Percentiles rank a stretch among this genome's conserved stretches.
Conservation (phyloP, 441 rosid species). For the Populus hybrid region DNA sequence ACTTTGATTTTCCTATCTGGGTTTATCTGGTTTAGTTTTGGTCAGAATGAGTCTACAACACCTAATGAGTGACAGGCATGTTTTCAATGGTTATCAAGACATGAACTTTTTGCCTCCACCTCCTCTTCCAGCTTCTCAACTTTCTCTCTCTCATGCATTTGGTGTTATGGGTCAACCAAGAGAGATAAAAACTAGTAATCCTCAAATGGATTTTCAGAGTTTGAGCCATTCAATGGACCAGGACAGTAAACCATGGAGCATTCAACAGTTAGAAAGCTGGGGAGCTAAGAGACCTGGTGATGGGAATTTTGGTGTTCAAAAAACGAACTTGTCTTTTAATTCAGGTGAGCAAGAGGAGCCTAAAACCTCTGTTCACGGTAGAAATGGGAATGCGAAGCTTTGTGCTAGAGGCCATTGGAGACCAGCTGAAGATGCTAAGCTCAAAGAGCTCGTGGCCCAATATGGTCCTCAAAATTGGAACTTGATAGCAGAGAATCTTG, state of each 20-base stretch:
- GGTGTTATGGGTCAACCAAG: slow-evolving; percentile 8
- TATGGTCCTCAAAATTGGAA: slow-evolving; percentile 99
- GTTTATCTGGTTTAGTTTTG: not conserved
- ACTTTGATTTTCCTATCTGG: slow-evolving; percentile 5
- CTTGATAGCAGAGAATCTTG: slow-evolving; percentile 82
- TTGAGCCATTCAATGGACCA: slow-evolving; percentile 28
- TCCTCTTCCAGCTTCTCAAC: slow-evolving; percentile 17
- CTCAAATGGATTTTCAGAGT: slow-evolving; percentile 35
- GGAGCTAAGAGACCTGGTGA: slow-evolving; percentile 20
- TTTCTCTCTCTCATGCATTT: slow-evolving; percentile 24
- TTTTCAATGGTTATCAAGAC: slow-evolving; percentile 27
- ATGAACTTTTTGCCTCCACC: slow-evolving; percentile 32
- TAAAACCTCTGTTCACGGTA: slow-evolving; percentile 17
- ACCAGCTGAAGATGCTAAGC: slow-evolving; percentile 88
- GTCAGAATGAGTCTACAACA: slow-evolving; percentile 36
- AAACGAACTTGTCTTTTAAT: slow-evolving; percentile 27
- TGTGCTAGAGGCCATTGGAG: slow-evolving; percentile 96
- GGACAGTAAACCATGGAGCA: slow-evolving; percentile 12
- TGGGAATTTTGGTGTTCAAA: slow-evolving; percentile 20
- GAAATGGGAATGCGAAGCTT: slow-evolving; percentile 42
- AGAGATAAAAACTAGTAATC: slow-evolving; percentile 7
- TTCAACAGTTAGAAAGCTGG: slow-evolving; percentile 27
- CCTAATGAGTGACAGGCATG: slow-evolving; percentile 16
- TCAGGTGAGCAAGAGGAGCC: slow-evolving; percentile 24
- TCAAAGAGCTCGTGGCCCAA: slow-evolving; percentile 78